Percentiles rank a stretch among this genome's conserved stretches.
Evolutionary conservation across 345 rosid genomes (phyloP).

Genomic region (Iberis pinnata): DNA sequence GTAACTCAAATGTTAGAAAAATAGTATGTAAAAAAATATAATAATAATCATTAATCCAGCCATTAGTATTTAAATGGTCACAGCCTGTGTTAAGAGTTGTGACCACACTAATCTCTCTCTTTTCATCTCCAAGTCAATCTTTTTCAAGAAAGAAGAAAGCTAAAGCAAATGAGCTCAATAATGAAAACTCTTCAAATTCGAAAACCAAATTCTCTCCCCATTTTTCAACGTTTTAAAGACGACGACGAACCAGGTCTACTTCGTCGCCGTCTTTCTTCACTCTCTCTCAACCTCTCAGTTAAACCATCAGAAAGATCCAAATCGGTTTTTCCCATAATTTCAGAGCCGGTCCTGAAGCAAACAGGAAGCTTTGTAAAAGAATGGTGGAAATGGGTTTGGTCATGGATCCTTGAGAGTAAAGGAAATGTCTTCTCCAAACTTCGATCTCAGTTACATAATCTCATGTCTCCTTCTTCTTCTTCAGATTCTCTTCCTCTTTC

Average conservation of each 20-base stretch:
- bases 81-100: conserved; percentile 52
- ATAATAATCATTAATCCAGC: too few species aligned
- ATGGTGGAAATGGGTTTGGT: conserved; percentile 89
- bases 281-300: conserved; percentile 44
- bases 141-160: too few species aligned
- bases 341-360: too few species aligned
- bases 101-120: conserved; percentile 14
- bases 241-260: conserved; percentile 24
- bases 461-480: conserved; percentile 45
- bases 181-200: conserved; percentile 49
- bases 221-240: conserved; percentile 29
- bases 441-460: conserved; percentile 45
- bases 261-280: conserved; percentile 71
- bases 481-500: conserved; percentile 31
- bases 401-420: conserved; percentile 70
- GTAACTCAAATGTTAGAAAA: too few species aligned
- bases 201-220: conserved; percentile 44
- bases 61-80: too few species aligned
- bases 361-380: conserved; percentile 51
- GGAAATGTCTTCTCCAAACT: conserved; percentile 78
- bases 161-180: conserved; percentile 50
- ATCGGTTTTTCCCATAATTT: too few species aligned
- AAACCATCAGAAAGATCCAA: conserved; percentile 25
- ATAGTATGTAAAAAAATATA: too few species aligned
- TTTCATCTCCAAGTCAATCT: background rate